Percentiles rank a stretch among this genome's conserved stretches.
phyloP scores from a whole-genome alignment of 768 basidiomycete genomes.

The Flagelloscypha sp. region DNA sequence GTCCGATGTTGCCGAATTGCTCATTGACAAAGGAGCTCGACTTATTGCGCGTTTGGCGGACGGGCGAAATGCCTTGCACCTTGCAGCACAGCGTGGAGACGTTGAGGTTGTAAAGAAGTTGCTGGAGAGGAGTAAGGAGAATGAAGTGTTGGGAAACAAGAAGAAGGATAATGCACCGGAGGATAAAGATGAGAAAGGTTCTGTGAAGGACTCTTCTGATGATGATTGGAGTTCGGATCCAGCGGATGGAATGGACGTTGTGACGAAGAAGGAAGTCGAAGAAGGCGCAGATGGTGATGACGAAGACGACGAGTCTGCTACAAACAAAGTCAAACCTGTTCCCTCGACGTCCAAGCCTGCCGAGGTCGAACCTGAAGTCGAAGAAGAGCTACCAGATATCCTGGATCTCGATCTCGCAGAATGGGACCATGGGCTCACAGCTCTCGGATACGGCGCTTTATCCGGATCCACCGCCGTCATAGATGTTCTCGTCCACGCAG shows the following conservation, averaged over 20 bases:
- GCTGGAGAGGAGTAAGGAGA: conserved; percentile 38
- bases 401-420: conserved; percentile 45
- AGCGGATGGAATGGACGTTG: conserved; percentile 9
- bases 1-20: conserved; percentile 36
- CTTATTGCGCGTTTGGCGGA: conserved; percentile 51
- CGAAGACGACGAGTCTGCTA: conserved; percentile 26
- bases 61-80: conserved; percentile 46
- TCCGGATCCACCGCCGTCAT: conserved; percentile 36
- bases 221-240: conserved; percentile 42
- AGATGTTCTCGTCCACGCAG: conserved; percentile 37
- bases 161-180: conserved; percentile 18
- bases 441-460: conserved; percentile 43
- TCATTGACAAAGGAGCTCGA: conserved; percentile 48
- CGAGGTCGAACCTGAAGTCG: conserved; percentile 42
- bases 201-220: conserved; percentile 29
- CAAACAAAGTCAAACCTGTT: no score
- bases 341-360: no score
- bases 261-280: background rate
- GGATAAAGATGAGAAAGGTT: conserved; percentile 17
- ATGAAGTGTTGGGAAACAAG: conserved; percentile 22
- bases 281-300: conserved; percentile 4
- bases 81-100: conserved; percentile 44
- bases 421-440: conserved; percentile 51
- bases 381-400: conserved; percentile 42
- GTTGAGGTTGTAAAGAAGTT: conserved; percentile 38